Base-by-base conservation (phyloP, 139 green algal genomes). In the Picochlorum sp. region DNA sequence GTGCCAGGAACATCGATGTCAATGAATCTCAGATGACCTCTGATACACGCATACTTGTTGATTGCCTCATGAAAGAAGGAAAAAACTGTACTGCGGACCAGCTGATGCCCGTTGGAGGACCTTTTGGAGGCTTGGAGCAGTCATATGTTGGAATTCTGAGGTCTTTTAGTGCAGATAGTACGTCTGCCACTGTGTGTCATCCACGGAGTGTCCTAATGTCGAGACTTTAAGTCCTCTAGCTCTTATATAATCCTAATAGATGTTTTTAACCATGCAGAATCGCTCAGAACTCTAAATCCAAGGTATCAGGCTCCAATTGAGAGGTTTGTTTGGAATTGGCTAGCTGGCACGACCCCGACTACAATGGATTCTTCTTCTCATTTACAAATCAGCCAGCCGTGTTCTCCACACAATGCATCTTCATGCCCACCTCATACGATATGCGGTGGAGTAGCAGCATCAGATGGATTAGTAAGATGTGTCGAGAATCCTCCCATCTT, bases 241-340 rank as follows among this genome's bases (percentile, higher is more conserved):
- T n/a, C n/a, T n/a, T n/a, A n/a, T n/a, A n/a, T n/a, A n/a, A n/a
- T n/a, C n/a, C n/a, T n/a, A n/a, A n/a, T n/a, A n/a, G n/a, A n/a
- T n/a, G 39, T 56, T 22, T 39, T 29, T 26, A 65, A 69, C n/a
- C 88, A 88, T 65, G 26, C 82, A 0, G 64, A 73, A 9, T 61
- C 78, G 10, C 55, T 88, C 56, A 66, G 70, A 29, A 63, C 59
- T 4, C 32, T 74, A 31, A 63, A 54, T 0, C 51, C 54, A 29
- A 41, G 59, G 63, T 14, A 2, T 18, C 18, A 16, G 18, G n/a
- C 9, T 51, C 50, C 63, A 1, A 35, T 74, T 4, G 59, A 64
- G 28, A 67, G 73, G 32, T 85, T 85, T 51, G 13, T 85, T 18
- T 81, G 64, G 61, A 77, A 63, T 64, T 78, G 59, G 49, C 45